These are phyloP conservation scores for Lasiodiplodia citricola DNA, from an alignment of 2,329 filamentous ascomycete species.

Conservation along the genomic window DNA sequence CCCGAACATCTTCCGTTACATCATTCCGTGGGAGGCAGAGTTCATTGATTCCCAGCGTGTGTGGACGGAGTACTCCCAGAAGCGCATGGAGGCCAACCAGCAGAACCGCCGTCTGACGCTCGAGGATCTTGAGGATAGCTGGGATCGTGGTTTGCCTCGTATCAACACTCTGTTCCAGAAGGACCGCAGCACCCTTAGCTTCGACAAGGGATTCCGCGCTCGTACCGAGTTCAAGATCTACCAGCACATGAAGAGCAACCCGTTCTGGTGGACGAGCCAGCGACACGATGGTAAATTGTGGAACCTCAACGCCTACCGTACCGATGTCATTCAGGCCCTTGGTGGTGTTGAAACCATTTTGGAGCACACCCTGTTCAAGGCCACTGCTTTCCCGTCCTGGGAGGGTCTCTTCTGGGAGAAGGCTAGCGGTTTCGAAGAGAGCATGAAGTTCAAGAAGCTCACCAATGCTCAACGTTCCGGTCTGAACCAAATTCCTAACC, in stretches of 20 bases:
- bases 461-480: constrained; percentile 96
- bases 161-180: constrained; percentile 99
- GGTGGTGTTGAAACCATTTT: constrained; percentile 98
- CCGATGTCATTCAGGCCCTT: constrained; percentile 94
- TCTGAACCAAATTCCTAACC: constrained; percentile 98
- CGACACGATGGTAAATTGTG: constrained; percentile 96
- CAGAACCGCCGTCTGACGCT: constrained; percentile 94
- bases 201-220: constrained; percentile 97
- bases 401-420: constrained; percentile 93
- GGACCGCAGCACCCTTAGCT: constrained; percentile 93
- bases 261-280: constrained; percentile 99
- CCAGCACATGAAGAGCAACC: constrained; percentile 98
- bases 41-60: constrained; percentile 99
- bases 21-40: constrained; percentile 98
- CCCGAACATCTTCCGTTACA: constrained; percentile 98
- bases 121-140: constrained; percentile 96
- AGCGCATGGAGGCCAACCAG: constrained; percentile 94
- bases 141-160: constrained; percentile 95
- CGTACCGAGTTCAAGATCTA: constrained; percentile 98
- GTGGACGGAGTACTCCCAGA: constrained; percentile 99
- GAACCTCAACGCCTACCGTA: constrained; percentile 95
- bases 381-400: constrained; percentile 95
- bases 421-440: constrained; percentile 49
- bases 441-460: constrained; percentile 98
- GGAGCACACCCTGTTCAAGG: constrained; percentile 95